Evolutionary conservation across 331 rosid species (phyloP), one percentile per base, ranked within the genome.

Genomic region (Malus hybrid): DNA sequence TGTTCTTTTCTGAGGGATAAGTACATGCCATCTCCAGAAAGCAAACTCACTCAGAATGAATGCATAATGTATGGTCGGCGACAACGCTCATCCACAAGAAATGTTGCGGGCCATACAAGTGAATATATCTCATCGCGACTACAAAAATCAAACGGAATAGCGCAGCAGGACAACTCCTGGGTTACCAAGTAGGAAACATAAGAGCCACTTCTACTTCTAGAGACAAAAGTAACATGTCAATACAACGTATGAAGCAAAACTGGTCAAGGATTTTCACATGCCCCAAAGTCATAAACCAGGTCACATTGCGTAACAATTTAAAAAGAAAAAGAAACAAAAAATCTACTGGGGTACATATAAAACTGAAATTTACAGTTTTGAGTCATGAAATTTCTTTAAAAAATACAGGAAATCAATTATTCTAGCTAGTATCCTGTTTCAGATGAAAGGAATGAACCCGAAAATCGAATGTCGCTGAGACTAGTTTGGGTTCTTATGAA

Each of bases 351-450:
- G 74, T 48, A 46, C 68, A 70, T 74, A 53, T 68, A 70, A 53
- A 66, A 79, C 72, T 65, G 63, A 69, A 87, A 88, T 92, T 77
- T 91, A 91, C 96, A 91, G 56, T 16, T 32, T 79, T 75, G 78
- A 73, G 78, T 46, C 81, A 77, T 58, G 66, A 56, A 82, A 67
- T 72, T 85, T 67, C 13, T 8, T 50, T 2, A 3, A 62, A 83
- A 71, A 78, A 82, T 72, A 81, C 81, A 83, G 79, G 89, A 83
- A 81, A 85, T 82, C 86, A 89, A 82, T 86, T 87, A 86, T 89
- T 87, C 81, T 24, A 82, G 86, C 84, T 80, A 65, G 29, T 78
- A 84, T 84, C 88, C 84, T 73, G 82, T 79, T 79, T 66, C 72
- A 70, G 44, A 81, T 77, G 14, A 82, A 71, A 84, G 81, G 82